Conservation (phyloP, 352 stramenopile species). For the Discostella stelligera region DNA sequence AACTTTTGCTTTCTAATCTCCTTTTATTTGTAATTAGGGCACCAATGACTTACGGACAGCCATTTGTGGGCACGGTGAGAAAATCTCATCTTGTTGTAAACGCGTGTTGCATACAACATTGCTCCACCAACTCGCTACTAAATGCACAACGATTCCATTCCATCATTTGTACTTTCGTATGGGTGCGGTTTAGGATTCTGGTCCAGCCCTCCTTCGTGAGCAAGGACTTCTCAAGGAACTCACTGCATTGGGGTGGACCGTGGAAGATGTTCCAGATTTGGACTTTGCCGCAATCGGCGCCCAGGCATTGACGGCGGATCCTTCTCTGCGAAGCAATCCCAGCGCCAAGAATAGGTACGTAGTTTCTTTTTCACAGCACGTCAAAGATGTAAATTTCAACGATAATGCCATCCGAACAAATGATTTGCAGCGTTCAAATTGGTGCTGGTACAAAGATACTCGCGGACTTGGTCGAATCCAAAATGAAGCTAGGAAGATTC, state of each 20-base stretch:
- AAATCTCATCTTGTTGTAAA: background rate
- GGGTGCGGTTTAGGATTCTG: slow-evolving; percentile 50
- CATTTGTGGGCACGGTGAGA: slow-evolving; percentile 75
- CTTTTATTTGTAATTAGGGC: slow-evolving; percentile 45
- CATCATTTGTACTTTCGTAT: background rate
- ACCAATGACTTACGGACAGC: slow-evolving; percentile 82
- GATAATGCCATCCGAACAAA: no score
- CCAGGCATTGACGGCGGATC: slow-evolving; percentile 18
- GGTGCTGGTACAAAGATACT: slow-evolving; percentile 87
- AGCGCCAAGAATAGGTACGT: slow-evolving; percentile 58
- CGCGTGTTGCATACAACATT: background rate
- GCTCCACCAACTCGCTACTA: background rate
- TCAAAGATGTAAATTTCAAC: no score
- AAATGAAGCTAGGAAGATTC: slow-evolving; percentile 88
- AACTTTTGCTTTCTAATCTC: slow-evolving; percentile 6
- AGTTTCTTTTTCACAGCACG: background rate
- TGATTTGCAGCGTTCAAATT: slow-evolving; percentile 64
- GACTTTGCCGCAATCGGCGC: slow-evolving; percentile 67
- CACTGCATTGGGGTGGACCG: slow-evolving; percentile 77
- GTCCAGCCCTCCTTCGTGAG: slow-evolving; percentile 70
- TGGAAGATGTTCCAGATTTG: slow-evolving; percentile 83
- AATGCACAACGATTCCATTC: background rate
- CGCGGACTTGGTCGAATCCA: slow-evolving; percentile 85
- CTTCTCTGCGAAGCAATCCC: slow-evolving; percentile 17
- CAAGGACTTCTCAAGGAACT: slow-evolving; percentile 72